Evolutionary conservation across 371 early-diverging fungal genomes (phyloP), one percentile per base, ranked within the genome.

Genomic region (Gilbertella persicaria): DNA sequence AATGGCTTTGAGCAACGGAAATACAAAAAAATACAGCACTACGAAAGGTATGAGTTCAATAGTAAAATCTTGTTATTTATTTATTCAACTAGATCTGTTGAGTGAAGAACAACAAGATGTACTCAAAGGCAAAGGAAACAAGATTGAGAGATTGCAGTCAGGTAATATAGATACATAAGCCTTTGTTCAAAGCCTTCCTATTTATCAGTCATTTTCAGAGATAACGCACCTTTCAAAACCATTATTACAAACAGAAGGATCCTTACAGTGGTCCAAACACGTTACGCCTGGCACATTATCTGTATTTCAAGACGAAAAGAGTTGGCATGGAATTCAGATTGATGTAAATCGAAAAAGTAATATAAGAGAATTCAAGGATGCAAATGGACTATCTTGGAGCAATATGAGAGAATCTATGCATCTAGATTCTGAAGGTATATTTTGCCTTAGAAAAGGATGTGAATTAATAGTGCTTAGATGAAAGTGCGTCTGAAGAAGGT

Each of bases 41-140:
- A 28, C 28, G 9, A 28, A 28, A 28, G 28, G 28, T 37, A 16
- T 37, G 13, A 16, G 17, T n/a, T 37, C 17, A 37, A 16, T 13
- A n/a, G 12, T 37, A 12, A 37, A 5, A 37, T n/a, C 38, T 37
- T n/a, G n/a, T 5, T n/a, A 6, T 28, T 4, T 5, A 28, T 28
- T 28, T 25, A 9, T 43, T 12, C 4, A 17, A 9, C n/a, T 60
- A 66, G 77, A 73, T 23, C 60, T 56, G 41, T 66, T 73, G 36
- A 64, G 67, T 14, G 78, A 73, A 52, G 74, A 77, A 40, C 78
- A 77, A 21, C 74, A 77, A 45, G 50, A 44, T 21, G 62, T 64
- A 38, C 47, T 77, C 17, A 53, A 58, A 48, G 59, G 61, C 44
- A 77, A 73, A 51, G 65, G 53, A 36, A 59, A 52, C 6, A 67